These are phyloP conservation scores for Collybia mongolica DNA, from an alignment of 768 basidiomycete species.

Conservation along the genomic window DNA sequence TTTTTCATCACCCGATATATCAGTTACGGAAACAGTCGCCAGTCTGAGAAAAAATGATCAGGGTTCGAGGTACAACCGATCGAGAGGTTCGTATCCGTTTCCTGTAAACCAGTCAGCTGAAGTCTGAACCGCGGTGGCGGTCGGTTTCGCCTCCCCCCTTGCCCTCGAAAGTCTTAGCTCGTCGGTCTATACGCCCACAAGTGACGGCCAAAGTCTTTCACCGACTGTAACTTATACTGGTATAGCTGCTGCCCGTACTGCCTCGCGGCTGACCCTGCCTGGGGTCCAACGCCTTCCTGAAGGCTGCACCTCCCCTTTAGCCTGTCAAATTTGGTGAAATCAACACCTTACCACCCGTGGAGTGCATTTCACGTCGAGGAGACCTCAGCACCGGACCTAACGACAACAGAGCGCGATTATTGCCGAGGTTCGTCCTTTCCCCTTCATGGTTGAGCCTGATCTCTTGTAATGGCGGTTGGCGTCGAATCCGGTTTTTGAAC, in stretches of 20 bases:
- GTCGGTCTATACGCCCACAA: conserved; percentile 2
- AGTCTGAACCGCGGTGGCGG: conserved; percentile 6
- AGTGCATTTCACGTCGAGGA: conserved; percentile 3
- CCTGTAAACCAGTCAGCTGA: conserved; percentile 11
- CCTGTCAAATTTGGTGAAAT: neutral
- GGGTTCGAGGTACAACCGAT: conserved; percentile 7
- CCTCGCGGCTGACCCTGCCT: conserved; percentile 9
- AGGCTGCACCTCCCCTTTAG: neutral
- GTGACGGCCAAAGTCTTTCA: conserved; percentile 1
- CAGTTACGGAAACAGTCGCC: conserved; percentile 11
- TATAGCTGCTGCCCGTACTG: neutral
- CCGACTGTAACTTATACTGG: conserved; percentile 3
- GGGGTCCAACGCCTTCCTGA: neutral
- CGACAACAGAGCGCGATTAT: conserved; percentile 3
- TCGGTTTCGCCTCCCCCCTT: conserved; percentile 5
- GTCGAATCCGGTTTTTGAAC: conserved; percentile 5
- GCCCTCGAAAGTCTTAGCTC: conserved; percentile 3
- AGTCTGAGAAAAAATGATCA: conserved; percentile 5
- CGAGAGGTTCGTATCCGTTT: conserved; percentile 6
- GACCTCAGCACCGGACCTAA: neutral
- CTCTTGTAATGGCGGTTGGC: conserved; percentile 4
- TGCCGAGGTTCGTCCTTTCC: conserved; percentile 8
- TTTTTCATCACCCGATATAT: conserved; percentile 9
- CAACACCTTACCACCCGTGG: conserved; percentile 1
- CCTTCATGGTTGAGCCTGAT: neutral